Conservation (phyloP, 768 basidiomycete species). For the Boletus patriciae region DNA sequence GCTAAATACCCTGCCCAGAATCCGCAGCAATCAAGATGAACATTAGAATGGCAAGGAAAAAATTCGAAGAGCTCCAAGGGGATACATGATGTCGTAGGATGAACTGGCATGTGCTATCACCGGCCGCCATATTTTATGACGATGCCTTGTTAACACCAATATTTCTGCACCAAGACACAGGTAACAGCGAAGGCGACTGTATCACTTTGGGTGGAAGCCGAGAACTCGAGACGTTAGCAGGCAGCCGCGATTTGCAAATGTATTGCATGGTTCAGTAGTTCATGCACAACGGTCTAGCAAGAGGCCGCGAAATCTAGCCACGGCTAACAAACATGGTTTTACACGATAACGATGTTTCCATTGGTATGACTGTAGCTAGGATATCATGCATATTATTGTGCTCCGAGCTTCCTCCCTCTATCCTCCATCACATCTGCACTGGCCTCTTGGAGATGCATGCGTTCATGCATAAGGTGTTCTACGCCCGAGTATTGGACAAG, state of each 20-base stretch:
- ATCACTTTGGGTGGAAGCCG: background rate
- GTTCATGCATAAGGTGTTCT: constrained; percentile 45
- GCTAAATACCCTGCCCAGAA: constrained; percentile 48
- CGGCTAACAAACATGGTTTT: background rate
- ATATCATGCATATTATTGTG: constrained; percentile 9
- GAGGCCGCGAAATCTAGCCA: background rate
- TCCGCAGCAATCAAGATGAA: constrained; percentile 86
- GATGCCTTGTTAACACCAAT: background rate
- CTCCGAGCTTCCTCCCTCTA: background rate
- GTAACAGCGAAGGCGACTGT: background rate
- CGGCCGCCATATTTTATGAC: background rate
- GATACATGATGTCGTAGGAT: constrained; percentile 45
- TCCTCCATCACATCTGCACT: constrained; percentile 51
- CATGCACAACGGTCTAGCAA: background rate
- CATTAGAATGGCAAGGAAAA: constrained; percentile 78
- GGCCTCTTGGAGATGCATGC: constrained; percentile 36
- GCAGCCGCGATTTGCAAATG: background rate
- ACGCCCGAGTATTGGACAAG: constrained; percentile 56
- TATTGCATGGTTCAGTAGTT: background rate
- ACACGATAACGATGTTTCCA: background rate
- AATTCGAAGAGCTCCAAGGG: constrained; percentile 88
- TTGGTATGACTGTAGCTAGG: constrained; percentile 10
- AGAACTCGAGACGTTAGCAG: background rate
- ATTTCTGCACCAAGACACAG: background rate
- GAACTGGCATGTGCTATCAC: background rate